Percentiles rank a stretch among this genome's conserved stretches.
These are phyloP conservation scores for Scheffersomyces lignosus DNA, from an alignment of 805 yeast species.

Conservation along the genomic window DNA sequence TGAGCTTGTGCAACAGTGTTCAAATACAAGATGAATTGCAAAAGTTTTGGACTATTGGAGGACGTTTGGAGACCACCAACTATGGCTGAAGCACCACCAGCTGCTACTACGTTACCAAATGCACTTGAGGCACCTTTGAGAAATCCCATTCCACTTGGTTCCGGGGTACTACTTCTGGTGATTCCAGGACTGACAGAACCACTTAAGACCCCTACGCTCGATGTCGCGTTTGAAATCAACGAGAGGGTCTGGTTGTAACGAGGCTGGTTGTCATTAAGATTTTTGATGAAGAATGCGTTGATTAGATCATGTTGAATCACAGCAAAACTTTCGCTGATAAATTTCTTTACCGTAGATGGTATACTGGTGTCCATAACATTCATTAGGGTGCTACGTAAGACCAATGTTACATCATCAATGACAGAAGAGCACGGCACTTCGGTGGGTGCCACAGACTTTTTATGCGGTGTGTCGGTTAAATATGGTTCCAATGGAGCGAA, in stretches of 20 bases:
- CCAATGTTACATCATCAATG: conserved; percentile 79
- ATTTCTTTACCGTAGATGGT: conserved; percentile 49
- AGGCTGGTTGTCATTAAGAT: conserved; percentile 40
- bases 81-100: conserved; percentile 21
- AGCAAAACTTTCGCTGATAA: conserved; percentile 55
- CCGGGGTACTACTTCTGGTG: conserved; percentile 33
- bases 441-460: conserved; percentile 38
- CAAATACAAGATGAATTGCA: conserved; percentile 63
- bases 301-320: conserved; percentile 65
- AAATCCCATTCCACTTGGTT: conserved; percentile 38
- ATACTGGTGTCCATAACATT: conserved; percentile 76
- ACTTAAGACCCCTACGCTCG: too few relatives aligned
- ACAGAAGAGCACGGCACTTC: conserved; percentile 76
- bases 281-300: conserved; percentile 44
- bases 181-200: conserved; percentile 20
- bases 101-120: conserved; percentile 43
- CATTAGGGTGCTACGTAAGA: conserved; percentile 65
- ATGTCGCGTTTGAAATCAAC: conserved; percentile 11
- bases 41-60: conserved; percentile 49
- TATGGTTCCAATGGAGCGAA: conserved; percentile 52
- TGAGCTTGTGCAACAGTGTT: conserved; percentile 71
- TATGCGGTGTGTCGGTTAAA: conserved; percentile 21
- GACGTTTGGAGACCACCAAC: conserved; percentile 11
- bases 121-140: conserved; percentile 47
- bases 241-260: conserved; percentile 36